Evolutionary conservation across 345 rosid species (phyloP), one percentile per base, ranked within the genome.

Genomic region (Dipteronia dyeriana): DNA sequence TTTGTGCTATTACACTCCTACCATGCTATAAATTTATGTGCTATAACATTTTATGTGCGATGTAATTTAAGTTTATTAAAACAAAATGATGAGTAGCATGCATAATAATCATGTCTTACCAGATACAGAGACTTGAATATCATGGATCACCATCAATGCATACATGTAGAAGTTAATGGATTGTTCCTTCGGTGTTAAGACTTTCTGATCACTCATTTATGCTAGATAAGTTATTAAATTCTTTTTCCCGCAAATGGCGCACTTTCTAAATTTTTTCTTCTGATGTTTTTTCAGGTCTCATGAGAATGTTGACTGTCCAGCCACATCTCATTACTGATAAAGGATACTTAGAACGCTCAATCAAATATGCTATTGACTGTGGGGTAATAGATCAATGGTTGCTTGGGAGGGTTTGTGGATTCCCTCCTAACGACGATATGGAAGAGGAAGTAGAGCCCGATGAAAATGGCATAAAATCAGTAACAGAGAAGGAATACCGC

Each of bases 381-480:
- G 99, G 97, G 19, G 92, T 93, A 77, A 80, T 86, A 67, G 98
- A 95, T 75, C 98, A 95, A 70, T 91, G 98, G 99, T 64, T 84
- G 71, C 91, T 71, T 47, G 90, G 88, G 14, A 85, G 85, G 80
- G 82, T 74, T 34, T 81, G 85, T 26, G 98, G 98, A 67, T 95
- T 82, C 82, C 98, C 97, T 65, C 90, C 95, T 1, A 86, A 66
- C 79, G 91, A 93, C 70, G 95, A 82, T 53, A 82, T 74, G 79
- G 90, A 87, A 76, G 90, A 83, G 14, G 91, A 85, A 25, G 88
- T 75, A 34, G 91, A 80, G 14, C 85, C 88, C 19, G 94, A 88
- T 84, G 60, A 45, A 63, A 80, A 79, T 73, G 93, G 93, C 77
- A 86, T 87, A 64, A 80, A 76, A 64, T 92, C 97, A 19, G 60